These are phyloP conservation scores for Trypanosoma cruzi DNA, from an alignment of 208 protist genomes.

Conservation along the genomic window DNA sequence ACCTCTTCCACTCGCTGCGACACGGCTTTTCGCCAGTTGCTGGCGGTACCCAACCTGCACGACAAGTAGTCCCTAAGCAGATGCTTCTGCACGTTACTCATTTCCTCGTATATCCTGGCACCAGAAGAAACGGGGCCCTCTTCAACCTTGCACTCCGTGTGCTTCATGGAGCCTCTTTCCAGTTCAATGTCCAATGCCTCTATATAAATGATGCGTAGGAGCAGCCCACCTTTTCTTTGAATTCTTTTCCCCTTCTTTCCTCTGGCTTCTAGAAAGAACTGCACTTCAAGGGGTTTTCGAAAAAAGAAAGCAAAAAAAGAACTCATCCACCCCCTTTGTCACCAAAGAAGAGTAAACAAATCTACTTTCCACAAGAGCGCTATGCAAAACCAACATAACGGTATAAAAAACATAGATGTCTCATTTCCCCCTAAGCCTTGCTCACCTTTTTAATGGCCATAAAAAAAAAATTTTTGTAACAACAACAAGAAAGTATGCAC, in stretches of 20 bases:
- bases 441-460: background rate
- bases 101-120: conserved; percentile 49
- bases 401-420: background rate
- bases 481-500: background rate
- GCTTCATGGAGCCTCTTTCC: background rate
- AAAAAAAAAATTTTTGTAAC: background rate
- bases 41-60: conserved; percentile 14
- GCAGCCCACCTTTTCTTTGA: background rate
- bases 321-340: background rate
- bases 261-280: no score
- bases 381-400: background rate
- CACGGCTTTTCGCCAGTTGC: conserved; percentile 10
- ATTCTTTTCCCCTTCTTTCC: no score
- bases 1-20: conserved; percentile 25
- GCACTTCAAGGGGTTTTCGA: no score
- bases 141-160: background rate
- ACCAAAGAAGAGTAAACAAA: background rate
- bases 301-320: background rate
- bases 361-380: background rate
- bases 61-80: conserved; percentile 42
- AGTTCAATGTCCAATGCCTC: background rate
- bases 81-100: conserved; percentile 64
- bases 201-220: background rate
- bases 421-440: background rate
- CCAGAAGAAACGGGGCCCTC: conserved; percentile 15